Base-by-base conservation (phyloP, 495 filamentous ascomycete species). In the Tetracladium setigerum region DNA sequence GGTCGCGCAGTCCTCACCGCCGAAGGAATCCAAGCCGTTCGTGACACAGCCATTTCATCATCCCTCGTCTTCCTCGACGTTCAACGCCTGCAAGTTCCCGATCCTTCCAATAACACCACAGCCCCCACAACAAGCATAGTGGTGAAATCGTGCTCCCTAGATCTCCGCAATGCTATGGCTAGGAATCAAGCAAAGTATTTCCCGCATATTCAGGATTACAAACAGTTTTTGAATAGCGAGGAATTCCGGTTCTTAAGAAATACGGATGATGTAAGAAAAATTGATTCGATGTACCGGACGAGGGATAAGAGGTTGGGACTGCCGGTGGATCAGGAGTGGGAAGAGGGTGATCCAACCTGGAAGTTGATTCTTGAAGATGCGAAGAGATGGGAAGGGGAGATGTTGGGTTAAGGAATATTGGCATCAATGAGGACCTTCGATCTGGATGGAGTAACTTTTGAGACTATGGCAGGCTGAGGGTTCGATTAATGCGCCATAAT, bases 261-360 rank as follows among this genome's bases (percentile, higher is more conserved):
- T 46, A 58, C 62, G 5, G 55, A 47, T 41, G 65, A 66, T 46
- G 59, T 68, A 9, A 47, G 67, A n/a, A 59, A 63, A 14, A 64
- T 70, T 35, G 57, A 70, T 41, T 61, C 59, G 19, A 63, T 65
- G 30, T 70, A 70, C 51, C 62, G 65, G 10, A 69, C 67, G 55
- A 52, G 59, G 6, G 59, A 68, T 31, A 47, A 40, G 34, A 10
- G 45, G 17, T 24, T 39, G 5, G 45, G 45, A 6, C 31, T 47
- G 10, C 18, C 45, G 10, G 19, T 39, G 34, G 45, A 47, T 16
- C 6, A 15, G 19, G 9, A 5, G 10, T 47, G 45, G 45, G 34
- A 38, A 40, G 45, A 31, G 22, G 45, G 45, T 19, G 45, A 47
- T 40, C 34, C 34, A 1, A 47, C 45, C 39, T 47, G 45, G 45